A percentile compares a stretch with the other conserved stretches of the same genome.
Conservation (phyloP, 495 filamentous ascomycete genomes). For the Immersiella caudata region DNA sequence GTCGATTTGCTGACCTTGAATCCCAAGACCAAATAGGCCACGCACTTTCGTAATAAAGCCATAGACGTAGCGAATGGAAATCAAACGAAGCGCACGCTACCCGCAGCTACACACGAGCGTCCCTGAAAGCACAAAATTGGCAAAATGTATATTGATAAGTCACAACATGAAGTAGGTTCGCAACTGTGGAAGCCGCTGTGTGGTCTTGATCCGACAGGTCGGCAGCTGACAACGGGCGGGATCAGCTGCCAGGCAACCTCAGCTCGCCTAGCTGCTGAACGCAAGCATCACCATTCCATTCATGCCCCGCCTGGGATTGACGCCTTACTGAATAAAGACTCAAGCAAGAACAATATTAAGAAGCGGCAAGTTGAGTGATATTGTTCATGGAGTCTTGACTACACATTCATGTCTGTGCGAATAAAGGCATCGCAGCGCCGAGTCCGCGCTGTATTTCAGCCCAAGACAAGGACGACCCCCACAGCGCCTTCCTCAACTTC, state of each 20-base stretch:
- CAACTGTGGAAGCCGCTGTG: too few relatives aligned
- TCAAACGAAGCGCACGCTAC: neutral
- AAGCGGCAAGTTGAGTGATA: neutral
- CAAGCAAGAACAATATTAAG: constrained; percentile 4
- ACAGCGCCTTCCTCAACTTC: constrained; percentile 13
- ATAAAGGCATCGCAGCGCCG: constrained; percentile 21
- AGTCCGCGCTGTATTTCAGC: constrained; percentile 21
- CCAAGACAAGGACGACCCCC: neutral
- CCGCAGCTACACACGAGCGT: neutral
- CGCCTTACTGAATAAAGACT: neutral
- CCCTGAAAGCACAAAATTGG: too few relatives aligned
- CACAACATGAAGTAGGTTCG: too few relatives aligned
- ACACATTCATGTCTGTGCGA: constrained; percentile 8
- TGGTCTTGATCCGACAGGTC: too few relatives aligned
- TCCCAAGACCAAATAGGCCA: neutral
- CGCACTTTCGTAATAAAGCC: neutral
- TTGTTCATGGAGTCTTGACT: constrained; percentile 2
- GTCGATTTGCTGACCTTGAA: neutral
- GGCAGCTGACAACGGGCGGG: too few relatives aligned
- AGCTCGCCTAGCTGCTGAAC: neutral
- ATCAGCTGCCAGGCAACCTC: neutral
- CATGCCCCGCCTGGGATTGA: neutral
- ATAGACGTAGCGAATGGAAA: constrained; percentile 12
- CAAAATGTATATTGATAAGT: too few relatives aligned
- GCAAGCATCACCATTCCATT: constrained; percentile 8